A percentile compares a stretch with the other conserved stretches of the same genome.
These are phyloP conservation scores for Knoxdaviesia capensis DNA, from an alignment of 2,329 filamentous ascomycete genomes.

Conservation along the genomic window DNA sequence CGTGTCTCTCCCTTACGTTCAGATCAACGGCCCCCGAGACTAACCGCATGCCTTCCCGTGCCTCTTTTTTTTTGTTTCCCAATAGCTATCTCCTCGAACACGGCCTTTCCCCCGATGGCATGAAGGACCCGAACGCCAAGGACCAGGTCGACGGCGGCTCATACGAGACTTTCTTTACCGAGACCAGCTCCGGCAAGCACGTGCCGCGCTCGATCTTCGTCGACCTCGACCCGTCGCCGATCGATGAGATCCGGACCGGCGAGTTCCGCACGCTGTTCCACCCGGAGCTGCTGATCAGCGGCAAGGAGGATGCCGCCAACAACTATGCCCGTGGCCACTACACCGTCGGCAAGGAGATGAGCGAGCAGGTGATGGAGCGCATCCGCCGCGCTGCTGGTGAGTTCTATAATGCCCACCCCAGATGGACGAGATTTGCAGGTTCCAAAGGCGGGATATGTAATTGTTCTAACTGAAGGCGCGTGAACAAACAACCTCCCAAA, in stretches of 20 bases:
- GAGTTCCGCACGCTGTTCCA: conserved; percentile 50
- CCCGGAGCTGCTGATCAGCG: conserved; percentile 50
- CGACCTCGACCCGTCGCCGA: conserved; percentile 52
- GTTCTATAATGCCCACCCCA: conserved; percentile 8
- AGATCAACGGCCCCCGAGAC: not conserved
- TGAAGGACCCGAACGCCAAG: conserved; percentile 38
- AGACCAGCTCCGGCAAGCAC: conserved; percentile 52
- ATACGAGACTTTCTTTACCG: conserved; percentile 55
- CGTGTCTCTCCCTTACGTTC: not conserved
- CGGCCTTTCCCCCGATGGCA: conserved; percentile 44
- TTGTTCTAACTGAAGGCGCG: too few species aligned
- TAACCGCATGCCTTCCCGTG: not conserved
- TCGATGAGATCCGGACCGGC: conserved; percentile 54
- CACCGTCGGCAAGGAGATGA: conserved; percentile 59
- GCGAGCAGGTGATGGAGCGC: conserved; percentile 48
- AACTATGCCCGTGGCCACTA: conserved; percentile 63
- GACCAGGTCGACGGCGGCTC: conserved; percentile 41
- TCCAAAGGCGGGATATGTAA: too few species aligned
- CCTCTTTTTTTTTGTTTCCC: not conserved
- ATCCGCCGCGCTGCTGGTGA: conserved; percentile 49
- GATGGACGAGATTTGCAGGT: too few species aligned
- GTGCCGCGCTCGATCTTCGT: conserved; percentile 54
- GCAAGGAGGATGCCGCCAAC: conserved; percentile 61
- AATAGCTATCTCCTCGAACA: conserved; percentile 52
- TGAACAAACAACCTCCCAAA: too few species aligned